Conservation (phyloP, 176 grass and related monocot species). For the Triticum aestivum region IWGSC_CS_RefSeq_v2.1 NC_057808.1:116236653-116237152, state of each 20-base stretch:
- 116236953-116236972: background rate
- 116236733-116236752: background rate
- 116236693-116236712: background rate
- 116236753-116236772: background rate
- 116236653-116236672: background rate
- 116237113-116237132: no score
- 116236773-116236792: background rate
- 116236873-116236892: background rate
- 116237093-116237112: no score
- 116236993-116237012: background rate
- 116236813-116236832: background rate
- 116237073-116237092: no score
- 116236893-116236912: background rate
- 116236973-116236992: background rate
- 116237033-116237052: no score
- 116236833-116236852: background rate
- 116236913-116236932: background rate
- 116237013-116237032: no score
- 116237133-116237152: no score
- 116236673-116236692: constrained; percentile 1
- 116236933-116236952: background rate
- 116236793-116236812: background rate
- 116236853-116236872: background rate
- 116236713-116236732: background rate
- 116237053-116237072: no score